These are phyloP conservation scores for Herpetospermum pedunculosum DNA, from an alignment of 306 rosid species.

Conservation along the genomic window DNA sequence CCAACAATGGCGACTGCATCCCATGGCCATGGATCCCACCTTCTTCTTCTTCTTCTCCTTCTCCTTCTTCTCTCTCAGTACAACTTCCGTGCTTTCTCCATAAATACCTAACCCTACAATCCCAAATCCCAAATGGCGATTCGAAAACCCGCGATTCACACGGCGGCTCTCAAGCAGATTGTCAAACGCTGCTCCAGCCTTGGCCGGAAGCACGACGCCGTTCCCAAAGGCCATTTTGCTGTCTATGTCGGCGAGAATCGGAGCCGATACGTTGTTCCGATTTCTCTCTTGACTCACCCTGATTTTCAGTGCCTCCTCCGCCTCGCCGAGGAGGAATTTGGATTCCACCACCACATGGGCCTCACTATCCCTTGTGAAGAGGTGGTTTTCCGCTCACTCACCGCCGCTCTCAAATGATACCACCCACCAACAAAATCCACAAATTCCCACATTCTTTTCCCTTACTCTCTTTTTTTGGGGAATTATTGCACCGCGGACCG, in stretches of 20 bases:
- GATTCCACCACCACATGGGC: slow-evolving; percentile 89
- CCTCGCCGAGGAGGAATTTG: slow-evolving; percentile 90
- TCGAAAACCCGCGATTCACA: slow-evolving; percentile 16
- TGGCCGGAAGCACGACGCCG: slow-evolving; percentile 53
- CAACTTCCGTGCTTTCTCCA: slow-evolving; percentile 9
- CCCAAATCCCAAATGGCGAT: background rate
- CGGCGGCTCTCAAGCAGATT: slow-evolving; percentile 61
- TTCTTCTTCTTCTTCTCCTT: background rate
- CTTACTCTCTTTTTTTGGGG: background rate
- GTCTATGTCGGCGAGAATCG: slow-evolving; percentile 81
- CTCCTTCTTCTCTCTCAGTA: background rate
- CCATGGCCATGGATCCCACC: slow-evolving; percentile 13
- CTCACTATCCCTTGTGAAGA: slow-evolving; percentile 91
- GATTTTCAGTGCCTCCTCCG: slow-evolving; percentile 76
- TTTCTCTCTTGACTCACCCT: slow-evolving; percentile 69
- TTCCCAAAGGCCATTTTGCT: slow-evolving; percentile 84
- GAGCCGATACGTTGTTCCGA: slow-evolving; percentile 76
- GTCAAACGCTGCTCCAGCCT: slow-evolving; percentile 66
- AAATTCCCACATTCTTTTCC: background rate
- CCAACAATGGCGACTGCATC: slow-evolving; percentile 10
- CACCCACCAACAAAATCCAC: background rate
- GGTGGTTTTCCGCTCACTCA: slow-evolving; percentile 61
- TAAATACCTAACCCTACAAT: background rate
- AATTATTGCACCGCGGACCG: too few relatives aligned
- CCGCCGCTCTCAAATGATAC: slow-evolving; percentile 37